phyloP scores from a whole-genome alignment of 2,329 filamentous ascomycete genomes.

The Colletotrichum chlorophyti region DNA sequence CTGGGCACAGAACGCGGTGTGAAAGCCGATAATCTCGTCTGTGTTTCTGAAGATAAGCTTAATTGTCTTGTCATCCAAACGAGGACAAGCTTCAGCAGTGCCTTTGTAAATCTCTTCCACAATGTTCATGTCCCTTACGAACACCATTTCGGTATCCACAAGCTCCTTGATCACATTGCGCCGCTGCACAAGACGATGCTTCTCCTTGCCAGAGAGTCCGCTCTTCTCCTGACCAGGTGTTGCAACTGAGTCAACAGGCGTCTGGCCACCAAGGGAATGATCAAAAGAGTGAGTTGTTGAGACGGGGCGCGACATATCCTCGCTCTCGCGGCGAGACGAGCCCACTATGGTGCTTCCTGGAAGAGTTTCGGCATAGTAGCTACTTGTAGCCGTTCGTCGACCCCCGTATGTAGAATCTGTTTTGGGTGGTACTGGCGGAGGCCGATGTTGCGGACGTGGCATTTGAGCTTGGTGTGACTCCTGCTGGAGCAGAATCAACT shows the following conservation, averaged over 20 bases:
- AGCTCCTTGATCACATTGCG: slow-evolving; percentile 89
- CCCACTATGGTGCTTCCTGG: slow-evolving; percentile 50
- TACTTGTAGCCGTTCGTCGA: slow-evolving; percentile 41
- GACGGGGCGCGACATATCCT: slow-evolving; percentile 50
- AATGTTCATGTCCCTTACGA: slow-evolving; percentile 95
- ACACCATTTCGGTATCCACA: slow-evolving; percentile 89
- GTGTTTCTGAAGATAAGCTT: slow-evolving; percentile 93
- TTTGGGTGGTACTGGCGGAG: slow-evolving; percentile 55
- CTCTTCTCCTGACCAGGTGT: slow-evolving; percentile 46
- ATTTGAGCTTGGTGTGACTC: slow-evolving; percentile 34
- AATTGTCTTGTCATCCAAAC: slow-evolving; percentile 82
- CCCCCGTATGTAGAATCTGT: slow-evolving; percentile 38
- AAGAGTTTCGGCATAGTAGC: slow-evolving; percentile 50
- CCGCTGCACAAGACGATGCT: slow-evolving; percentile 79
- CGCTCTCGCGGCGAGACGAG: slow-evolving; percentile 51
- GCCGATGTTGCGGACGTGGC: slow-evolving; percentile 56
- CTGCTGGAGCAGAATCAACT: slow-evolving; percentile 39
- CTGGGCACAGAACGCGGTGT: slow-evolving; percentile 77
- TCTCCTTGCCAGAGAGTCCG: slow-evolving; percentile 58
- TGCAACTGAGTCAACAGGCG: slow-evolving; percentile 44
- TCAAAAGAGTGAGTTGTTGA: slow-evolving; percentile 55
- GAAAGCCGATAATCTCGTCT: slow-evolving; percentile 88
- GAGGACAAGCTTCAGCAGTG: slow-evolving; percentile 81
- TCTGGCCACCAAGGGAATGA: slow-evolving; percentile 44
- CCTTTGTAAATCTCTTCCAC: slow-evolving; percentile 98